phyloP scores from a whole-genome alignment of 345 rosid genomes.

The Corchorus capsularis region DNA sequence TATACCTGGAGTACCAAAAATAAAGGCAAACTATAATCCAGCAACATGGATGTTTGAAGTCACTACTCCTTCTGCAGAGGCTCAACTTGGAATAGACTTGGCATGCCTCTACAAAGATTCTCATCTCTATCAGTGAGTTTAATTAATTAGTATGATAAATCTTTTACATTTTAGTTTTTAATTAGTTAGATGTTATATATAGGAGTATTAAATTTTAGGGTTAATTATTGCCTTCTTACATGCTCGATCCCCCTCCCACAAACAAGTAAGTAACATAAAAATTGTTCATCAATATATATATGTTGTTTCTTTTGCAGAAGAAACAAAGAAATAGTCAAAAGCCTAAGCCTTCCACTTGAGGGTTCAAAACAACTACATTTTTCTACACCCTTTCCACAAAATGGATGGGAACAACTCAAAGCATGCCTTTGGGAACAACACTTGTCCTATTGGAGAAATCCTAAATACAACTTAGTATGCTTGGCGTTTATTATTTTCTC shows the following conservation, averaged over 20 bases:
- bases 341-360: constrained; percentile 31
- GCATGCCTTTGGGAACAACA: too few relatives aligned
- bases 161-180: too few relatives aligned
- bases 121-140: constrained; percentile 28
- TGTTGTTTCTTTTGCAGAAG: neutral
- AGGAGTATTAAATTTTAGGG: too few relatives aligned
- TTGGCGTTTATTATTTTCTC: constrained; percentile 24
- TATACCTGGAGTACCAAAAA: constrained; percentile 39
- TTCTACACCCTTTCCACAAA: constrained; percentile 40
- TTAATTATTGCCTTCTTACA: too few relatives aligned
- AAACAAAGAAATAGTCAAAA: constrained; percentile 23
- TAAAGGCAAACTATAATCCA: constrained; percentile 46
- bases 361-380: constrained; percentile 33
- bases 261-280: too few relatives aligned
- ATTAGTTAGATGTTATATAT: too few relatives aligned
- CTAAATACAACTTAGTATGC: constrained; percentile 44
- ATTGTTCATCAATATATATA: too few relatives aligned
- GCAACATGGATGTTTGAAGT: constrained; percentile 61
- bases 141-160: constrained; percentile 17
- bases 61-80: constrained; percentile 36
- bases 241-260: too few relatives aligned
- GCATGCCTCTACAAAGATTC: constrained; percentile 36
- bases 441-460: constrained; percentile 15
- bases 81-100: constrained; percentile 36
- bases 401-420: constrained; percentile 24